A percentile compares a stretch with the other conserved stretches of the same genome.
phyloP scores from a whole-genome alignment of 1,139 yeast species.

The Dujonia santamariae region DNA sequence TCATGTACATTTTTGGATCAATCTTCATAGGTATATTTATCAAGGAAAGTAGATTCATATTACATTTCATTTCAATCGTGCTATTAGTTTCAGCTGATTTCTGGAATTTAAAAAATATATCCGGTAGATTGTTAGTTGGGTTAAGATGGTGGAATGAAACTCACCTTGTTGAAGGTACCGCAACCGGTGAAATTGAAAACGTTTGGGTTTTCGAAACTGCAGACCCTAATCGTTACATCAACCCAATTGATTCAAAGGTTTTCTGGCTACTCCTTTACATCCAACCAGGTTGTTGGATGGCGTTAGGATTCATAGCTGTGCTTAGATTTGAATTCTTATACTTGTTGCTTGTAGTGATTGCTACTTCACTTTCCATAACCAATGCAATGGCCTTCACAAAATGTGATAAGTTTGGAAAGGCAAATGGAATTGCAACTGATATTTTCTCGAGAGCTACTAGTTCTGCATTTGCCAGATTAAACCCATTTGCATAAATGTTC shows the following conservation, averaged over 20 bases:
- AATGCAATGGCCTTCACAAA: constrained; percentile 88
- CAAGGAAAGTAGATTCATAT: constrained; percentile 54
- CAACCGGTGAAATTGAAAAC: constrained; percentile 56
- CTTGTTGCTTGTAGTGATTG: constrained; percentile 60
- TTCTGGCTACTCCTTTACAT: constrained; percentile 81
- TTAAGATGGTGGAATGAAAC: constrained; percentile 93
- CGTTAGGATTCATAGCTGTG: constrained; percentile 72
- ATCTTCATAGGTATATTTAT: constrained; percentile 48
- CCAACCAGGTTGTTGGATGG: constrained; percentile 73
- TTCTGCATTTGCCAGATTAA: constrained; percentile 45
- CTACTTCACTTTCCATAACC: constrained; percentile 68
- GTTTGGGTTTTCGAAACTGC: constrained; percentile 91
- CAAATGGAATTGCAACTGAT: constrained; percentile 55
- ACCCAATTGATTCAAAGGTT: constrained; percentile 85
- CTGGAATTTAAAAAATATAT: constrained; percentile 89
- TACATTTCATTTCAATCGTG: constrained; percentile 75
- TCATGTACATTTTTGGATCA: constrained; percentile 68
- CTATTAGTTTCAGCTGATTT: constrained; percentile 83
- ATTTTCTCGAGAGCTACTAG: constrained; percentile 51
- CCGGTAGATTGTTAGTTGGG: constrained; percentile 88
- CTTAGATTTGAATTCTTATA: constrained; percentile 77
- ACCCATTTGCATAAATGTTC: constrained; percentile 33
- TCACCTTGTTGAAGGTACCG: constrained; percentile 35
- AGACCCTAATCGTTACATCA: constrained; percentile 75
- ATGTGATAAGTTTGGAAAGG: constrained; percentile 87